These are phyloP conservation scores for Boletus rubescentipes DNA, from an alignment of 768 basidiomycete genomes.

Conservation along the genomic window DNA sequence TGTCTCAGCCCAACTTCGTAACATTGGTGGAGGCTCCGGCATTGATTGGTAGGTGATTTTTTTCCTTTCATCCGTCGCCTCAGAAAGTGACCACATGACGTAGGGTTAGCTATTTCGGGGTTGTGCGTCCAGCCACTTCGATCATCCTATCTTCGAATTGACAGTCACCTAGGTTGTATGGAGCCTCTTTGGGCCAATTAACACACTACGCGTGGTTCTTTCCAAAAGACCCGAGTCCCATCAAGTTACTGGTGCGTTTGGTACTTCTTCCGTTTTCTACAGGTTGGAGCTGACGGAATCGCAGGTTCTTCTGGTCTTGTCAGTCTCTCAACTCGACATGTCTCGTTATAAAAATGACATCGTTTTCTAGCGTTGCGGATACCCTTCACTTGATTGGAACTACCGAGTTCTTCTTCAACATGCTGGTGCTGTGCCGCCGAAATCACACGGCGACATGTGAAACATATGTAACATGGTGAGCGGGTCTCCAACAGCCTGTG, in stretches of 20 bases:
- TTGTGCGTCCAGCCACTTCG: constrained; percentile 1
- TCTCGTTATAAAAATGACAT: neutral
- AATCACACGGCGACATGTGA: neutral
- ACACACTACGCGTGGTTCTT: constrained; percentile 2
- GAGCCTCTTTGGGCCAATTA: constrained; percentile 5
- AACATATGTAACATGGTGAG: constrained; percentile 11
- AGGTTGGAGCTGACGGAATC: neutral
- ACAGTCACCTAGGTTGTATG: constrained; percentile 9
- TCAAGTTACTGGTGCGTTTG: constrained; percentile 12
- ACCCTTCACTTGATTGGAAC: constrained; percentile 1
- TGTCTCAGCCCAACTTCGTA: neutral
- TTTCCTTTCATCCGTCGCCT: neutral
- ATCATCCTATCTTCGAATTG: neutral
- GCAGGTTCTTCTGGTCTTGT: constrained; percentile 15
- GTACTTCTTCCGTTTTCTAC: neutral
- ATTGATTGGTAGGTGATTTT: constrained; percentile 8
- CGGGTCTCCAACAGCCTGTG: neutral
- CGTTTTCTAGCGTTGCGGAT: constrained; percentile 7
- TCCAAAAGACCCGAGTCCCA: neutral
- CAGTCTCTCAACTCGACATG: neutral
- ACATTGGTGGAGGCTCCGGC: constrained; percentile 7
- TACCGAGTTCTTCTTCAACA: constrained; percentile 1
- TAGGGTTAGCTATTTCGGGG: constrained; percentile 1
- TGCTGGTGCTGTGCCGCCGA: constrained; percentile 7
- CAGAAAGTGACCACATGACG: neutral